Evolutionary conservation across 805 yeast genomes (phyloP).

Genomic region (Zygoascus tannicola): DNA sequence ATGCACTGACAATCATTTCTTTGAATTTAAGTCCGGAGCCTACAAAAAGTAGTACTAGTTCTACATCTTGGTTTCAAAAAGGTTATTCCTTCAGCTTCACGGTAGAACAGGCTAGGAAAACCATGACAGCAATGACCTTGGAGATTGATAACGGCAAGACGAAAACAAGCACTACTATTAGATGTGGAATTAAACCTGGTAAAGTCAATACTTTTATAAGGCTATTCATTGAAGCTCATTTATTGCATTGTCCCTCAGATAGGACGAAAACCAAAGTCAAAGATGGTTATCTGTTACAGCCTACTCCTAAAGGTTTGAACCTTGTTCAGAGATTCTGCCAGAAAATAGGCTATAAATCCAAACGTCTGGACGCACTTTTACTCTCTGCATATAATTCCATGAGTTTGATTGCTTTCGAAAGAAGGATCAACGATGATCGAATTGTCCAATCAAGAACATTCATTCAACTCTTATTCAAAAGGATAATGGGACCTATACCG

Average conservation of each 20-base stretch:
- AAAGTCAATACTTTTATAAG: constrained; percentile 8
- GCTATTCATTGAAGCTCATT: constrained; percentile 17
- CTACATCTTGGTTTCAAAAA: constrained; percentile 23
- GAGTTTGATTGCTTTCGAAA: constrained; percentile 58
- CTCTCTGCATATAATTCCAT: constrained; percentile 57
- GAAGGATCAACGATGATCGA: constrained; percentile 48
- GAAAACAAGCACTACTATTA: constrained; percentile 23
- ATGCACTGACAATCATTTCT: constrained; percentile 41
- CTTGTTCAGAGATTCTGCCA: constrained; percentile 52
- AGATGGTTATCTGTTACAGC: constrained; percentile 47
- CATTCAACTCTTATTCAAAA: constrained; percentile 52
- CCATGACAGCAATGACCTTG: constrained; percentile 43
- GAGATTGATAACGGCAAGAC: constrained; percentile 42
- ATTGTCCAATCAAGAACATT: constrained; percentile 55
- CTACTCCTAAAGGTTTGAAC: constrained; percentile 86
- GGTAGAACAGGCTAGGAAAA: constrained; percentile 40
- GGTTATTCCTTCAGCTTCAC: constrained; percentile 45
- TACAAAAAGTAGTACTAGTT: constrained; percentile 23
- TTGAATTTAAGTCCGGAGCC: constrained; percentile 25
- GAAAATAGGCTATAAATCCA: constrained; percentile 41
- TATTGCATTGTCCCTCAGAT: constrained; percentile 68
- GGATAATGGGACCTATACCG: constrained; percentile 56
- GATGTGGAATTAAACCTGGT: constrained; percentile 12
- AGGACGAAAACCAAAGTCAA: constrained; percentile 49
- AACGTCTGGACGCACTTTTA: constrained; percentile 38